Evolutionary conservation across 345 rosid species (phyloP).

Genomic region (Aquilaria sinensis): DNA sequence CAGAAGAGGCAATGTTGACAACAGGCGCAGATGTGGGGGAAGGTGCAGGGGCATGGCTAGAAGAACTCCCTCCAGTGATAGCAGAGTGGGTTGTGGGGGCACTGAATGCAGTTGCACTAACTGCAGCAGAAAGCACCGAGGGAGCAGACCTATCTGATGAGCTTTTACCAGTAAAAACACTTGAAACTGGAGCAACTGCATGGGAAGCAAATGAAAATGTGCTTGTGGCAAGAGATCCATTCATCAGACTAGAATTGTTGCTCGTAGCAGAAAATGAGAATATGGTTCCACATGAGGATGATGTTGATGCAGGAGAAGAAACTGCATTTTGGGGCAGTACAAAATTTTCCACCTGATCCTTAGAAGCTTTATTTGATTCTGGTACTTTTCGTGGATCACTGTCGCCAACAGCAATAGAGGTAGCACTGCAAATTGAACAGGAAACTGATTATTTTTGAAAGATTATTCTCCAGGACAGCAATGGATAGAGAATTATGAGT

Average conservation of each 20-base stretch:
- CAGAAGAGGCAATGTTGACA: conserved; percentile 42
- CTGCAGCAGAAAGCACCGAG: conserved; percentile 12
- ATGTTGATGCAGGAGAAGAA: conserved; percentile 31
- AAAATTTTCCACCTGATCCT: conserved; percentile 19
- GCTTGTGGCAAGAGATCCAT: conserved; percentile 36
- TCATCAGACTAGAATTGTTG: conserved; percentile 26
- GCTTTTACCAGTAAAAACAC: conserved; percentile 25
- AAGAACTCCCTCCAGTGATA: conserved; percentile 13
- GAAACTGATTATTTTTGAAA: neutral
- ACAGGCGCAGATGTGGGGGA: conserved; percentile 26
- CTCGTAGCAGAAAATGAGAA: conserved; percentile 33
- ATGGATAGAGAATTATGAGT: neutral
- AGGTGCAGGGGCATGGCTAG: conserved; percentile 28
- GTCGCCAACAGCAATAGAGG: conserved; percentile 24
- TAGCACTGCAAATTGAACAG: conserved; percentile 39
- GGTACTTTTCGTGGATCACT: conserved; percentile 24
- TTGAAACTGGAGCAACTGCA: conserved; percentile 20
- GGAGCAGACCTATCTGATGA: conserved; percentile 16
- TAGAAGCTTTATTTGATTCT: conserved; percentile 33
- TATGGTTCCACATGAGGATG: conserved; percentile 28
- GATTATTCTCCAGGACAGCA: neutral
- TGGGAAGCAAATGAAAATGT: conserved; percentile 24
- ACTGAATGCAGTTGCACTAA: conserved; percentile 14
- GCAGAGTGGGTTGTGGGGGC: conserved; percentile 5
- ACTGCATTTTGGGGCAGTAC: conserved; percentile 19